Percentiles rank a stretch among this genome's conserved stretches.
These are phyloP conservation scores for Colletotrichum sp. DNA, from an alignment of 2,329 filamentous ascomycete genomes.

Conservation along the genomic window DNA sequence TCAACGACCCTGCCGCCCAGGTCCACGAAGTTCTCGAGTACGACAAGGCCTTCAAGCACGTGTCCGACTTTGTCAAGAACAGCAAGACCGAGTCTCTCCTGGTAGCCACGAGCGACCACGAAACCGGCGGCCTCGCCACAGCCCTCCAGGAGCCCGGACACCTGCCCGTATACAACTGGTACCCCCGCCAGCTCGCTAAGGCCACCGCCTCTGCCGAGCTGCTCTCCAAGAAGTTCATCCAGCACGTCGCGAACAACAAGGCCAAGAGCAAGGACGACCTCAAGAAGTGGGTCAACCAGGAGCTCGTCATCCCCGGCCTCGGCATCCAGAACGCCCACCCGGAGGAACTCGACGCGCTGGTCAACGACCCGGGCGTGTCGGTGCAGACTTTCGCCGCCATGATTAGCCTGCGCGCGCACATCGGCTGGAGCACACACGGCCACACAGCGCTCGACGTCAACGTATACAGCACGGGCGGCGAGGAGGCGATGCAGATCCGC, in stretches of 20 bases:
- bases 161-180: slow-evolving; percentile 72
- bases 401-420: slow-evolving; percentile 83
- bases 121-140: slow-evolving; percentile 86
- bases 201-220: slow-evolving; percentile 80
- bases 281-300: slow-evolving; percentile 68
- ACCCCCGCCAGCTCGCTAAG: slow-evolving; percentile 75
- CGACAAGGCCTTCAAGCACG: slow-evolving; percentile 81
- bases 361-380: slow-evolving; percentile 60
- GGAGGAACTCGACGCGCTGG: slow-evolving; percentile 71
- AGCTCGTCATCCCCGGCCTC: slow-evolving; percentile 71
- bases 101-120: slow-evolving; percentile 92
- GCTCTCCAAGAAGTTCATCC: slow-evolving; percentile 65
- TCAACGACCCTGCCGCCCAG: slow-evolving; percentile 82
- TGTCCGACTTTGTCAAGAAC: slow-evolving; percentile 82
- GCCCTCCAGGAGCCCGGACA: slow-evolving; percentile 69
- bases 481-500: slow-evolving; percentile 65
- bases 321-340: slow-evolving; percentile 77
- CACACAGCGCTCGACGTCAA: slow-evolving; percentile 96
- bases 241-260: slow-evolving; percentile 55
- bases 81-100: slow-evolving; percentile 78
- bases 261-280: slow-evolving; percentile 41
- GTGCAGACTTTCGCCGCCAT: slow-evolving; percentile 76
- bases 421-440: slow-evolving; percentile 94
- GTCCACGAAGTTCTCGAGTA: slow-evolving; percentile 95
- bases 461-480: slow-evolving; percentile 81